Evolutionary conservation across 2,329 filamentous ascomycete genomes (phyloP), one percentile per base, ranked within the genome.

Genomic region (Tolypocladium cylindrosporum): DNA sequence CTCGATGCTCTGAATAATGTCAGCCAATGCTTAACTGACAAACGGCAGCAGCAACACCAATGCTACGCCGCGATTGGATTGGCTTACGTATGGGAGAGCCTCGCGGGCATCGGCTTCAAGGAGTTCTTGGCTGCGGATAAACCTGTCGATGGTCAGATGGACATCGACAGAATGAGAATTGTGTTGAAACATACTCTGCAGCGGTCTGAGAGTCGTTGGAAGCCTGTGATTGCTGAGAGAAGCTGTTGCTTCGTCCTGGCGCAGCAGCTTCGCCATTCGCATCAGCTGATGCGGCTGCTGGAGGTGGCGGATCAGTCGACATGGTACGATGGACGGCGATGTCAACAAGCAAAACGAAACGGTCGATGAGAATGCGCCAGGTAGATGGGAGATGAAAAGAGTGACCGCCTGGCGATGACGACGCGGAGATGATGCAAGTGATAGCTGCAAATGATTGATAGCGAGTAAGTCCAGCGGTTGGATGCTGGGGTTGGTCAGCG

Each of bases 51-150:
- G 48, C 31, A 34, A 2, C 5, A 5, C 7, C 24, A 50, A 8
- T 3, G 27, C 27, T 2, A n/a, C 19, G 48, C 54, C 43, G 59
- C 37, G 27, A 16, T 36, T 37, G 31, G 48, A 9, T n/a, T 51
- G 34, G 40, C 37, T 67, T 76, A 95, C 91, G 71, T 96, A 99
- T 63, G 94, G 94, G 8, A 99, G 82, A 61, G 90, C 90, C 78
- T 99, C 93, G 65, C 92, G 91, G 53, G 94, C 94, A 75, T 99
- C 94, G 24, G 90, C 90, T 75, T 99, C 94, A 56, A 99, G 86
- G 64, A 88, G 86, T 68, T 97, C 86, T 71, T 99, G 94, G 57
- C 86, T 86, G 66, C 90, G 85, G 64, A 99, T 91, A 70, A 95
- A 97, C 36, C 89, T 93, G 58, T 10, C n/a, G 4, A 36, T 55